phyloP scores from a whole-genome alignment of 179 eudicot species.

The Amaranthus tricolor region DNA sequence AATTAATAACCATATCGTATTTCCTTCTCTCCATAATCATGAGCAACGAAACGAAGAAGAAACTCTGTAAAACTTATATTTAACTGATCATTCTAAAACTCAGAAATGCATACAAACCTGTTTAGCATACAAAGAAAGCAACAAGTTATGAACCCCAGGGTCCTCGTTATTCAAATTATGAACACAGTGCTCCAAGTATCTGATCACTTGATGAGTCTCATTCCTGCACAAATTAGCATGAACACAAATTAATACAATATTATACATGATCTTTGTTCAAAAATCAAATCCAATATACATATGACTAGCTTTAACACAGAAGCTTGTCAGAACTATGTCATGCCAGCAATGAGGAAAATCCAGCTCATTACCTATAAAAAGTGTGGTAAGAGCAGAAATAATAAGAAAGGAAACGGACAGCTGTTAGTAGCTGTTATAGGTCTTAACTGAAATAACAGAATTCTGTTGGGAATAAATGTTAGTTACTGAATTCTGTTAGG shows the following conservation, averaged over 20 bases:
- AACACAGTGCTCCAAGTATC: constrained; percentile 88
- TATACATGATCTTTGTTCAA: not conserved
- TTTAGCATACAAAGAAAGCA: constrained; percentile 88
- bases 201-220: constrained; percentile 97
- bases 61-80: not conserved
- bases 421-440: too few species aligned
- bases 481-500: too few species aligned
- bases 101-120: constrained; percentile 49
- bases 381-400: too few species aligned
- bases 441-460: too few species aligned
- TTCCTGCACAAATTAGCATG: constrained; percentile 54
- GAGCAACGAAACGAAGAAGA: not conserved
- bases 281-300: too few species aligned
- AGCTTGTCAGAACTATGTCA: too few species aligned
- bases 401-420: too few species aligned
- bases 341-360: too few species aligned
- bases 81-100: not conserved
- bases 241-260: not conserved
- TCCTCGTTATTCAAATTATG: constrained; percentile 91
- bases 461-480: too few species aligned
- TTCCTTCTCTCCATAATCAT: not conserved
- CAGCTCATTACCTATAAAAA: too few species aligned
- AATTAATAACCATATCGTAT: not conserved
- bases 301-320: too few species aligned
- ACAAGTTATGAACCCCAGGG: constrained; percentile 94